Conservation (phyloP, 1,284 basidiomycete genomes). For the Apiotrichum siamense region DNA sequence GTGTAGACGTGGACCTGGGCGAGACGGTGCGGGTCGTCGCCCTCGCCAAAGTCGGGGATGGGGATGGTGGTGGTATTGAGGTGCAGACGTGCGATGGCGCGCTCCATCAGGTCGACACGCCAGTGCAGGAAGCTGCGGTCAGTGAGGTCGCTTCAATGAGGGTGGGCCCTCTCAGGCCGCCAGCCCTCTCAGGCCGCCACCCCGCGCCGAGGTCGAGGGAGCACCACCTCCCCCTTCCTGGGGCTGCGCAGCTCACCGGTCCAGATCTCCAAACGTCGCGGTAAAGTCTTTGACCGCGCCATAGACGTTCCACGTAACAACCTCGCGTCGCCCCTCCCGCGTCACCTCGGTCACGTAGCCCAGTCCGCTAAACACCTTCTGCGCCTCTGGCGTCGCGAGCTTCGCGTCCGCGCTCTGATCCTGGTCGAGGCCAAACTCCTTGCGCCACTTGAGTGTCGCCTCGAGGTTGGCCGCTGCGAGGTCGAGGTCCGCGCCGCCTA, state of each 20-base stretch:
- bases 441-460: constrained; percentile 25
- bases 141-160: not conserved
- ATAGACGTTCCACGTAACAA: constrained; percentile 30
- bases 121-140: constrained; percentile 23
- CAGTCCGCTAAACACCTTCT: constrained; percentile 18
- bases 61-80: constrained; percentile 16
- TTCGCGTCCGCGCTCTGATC: not conserved
- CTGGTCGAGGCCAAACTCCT: constrained; percentile 20
- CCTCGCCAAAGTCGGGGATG: constrained; percentile 18
- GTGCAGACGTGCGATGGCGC: constrained; percentile 17
- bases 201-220: no score
- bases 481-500: constrained; percentile 13
- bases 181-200: not conserved
- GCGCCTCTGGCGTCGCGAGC: not conserved
- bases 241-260: constrained; percentile 20
- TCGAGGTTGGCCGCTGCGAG: constrained; percentile 13
- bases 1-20: constrained; percentile 27
- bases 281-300: constrained; percentile 21
- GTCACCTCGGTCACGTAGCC: constrained; percentile 23
- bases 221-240: no score
- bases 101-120: constrained; percentile 25
- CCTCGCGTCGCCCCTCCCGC: constrained; percentile 8
- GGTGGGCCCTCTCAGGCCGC: no score
- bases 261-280: constrained; percentile 25
- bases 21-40: constrained; percentile 22